Conservation (phyloP, 1,284 basidiomycete genomes). For the Marasmius fiardii region DNA sequence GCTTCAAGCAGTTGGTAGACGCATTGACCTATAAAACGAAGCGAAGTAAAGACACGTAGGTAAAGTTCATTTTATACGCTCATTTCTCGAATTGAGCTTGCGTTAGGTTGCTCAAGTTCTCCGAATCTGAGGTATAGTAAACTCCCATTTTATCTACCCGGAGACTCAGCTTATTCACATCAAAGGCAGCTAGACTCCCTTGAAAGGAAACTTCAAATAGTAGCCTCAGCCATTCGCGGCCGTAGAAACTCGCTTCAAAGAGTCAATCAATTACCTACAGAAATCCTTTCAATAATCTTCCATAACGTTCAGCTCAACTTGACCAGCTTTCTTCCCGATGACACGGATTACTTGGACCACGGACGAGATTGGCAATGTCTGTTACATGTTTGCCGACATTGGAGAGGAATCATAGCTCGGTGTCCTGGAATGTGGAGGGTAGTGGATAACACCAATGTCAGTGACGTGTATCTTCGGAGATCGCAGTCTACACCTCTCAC, state of each 20-base stretch:
- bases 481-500: conserved; percentile 11
- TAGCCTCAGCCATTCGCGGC: conserved; percentile 14
- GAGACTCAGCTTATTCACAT: not conserved
- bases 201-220: conserved; percentile 13
- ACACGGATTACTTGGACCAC: not conserved
- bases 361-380: conserved; percentile 12
- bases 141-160: not conserved
- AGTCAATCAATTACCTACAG: conserved; percentile 15
- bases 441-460: conserved; percentile 7
- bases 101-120: conserved; percentile 4
- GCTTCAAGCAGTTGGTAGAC: conserved; percentile 9
- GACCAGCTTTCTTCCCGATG: conserved; percentile 12
- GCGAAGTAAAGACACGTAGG: conserved; percentile 7
- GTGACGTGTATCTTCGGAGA: conserved; percentile 11
- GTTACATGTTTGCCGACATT: conserved; percentile 16
- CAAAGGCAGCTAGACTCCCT: conserved; percentile 13
- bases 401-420: conserved; percentile 15
- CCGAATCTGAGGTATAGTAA: conserved; percentile 8
- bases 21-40: conserved; percentile 12
- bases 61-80: not conserved
- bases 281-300: conserved; percentile 15
- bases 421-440: conserved; percentile 12
- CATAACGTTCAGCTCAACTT: conserved; percentile 5
- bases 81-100: not conserved
- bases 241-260: conserved; percentile 14